Conservation (phyloP, 1,284 basidiomycete species). For the Leccinum ponderosum region DNA sequence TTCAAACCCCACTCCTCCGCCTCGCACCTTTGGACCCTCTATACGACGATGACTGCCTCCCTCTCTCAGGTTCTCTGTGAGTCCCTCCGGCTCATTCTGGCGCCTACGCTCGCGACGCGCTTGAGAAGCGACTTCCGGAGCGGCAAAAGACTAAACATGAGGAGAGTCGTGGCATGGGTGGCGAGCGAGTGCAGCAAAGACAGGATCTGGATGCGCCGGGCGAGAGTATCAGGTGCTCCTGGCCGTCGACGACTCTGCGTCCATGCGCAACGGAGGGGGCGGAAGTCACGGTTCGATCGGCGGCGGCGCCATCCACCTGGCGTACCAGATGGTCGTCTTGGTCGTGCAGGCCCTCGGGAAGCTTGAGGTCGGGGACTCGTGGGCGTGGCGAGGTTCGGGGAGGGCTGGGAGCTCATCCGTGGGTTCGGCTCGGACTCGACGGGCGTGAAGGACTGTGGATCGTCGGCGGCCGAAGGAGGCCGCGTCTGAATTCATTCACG, state of each 20-base stretch:
- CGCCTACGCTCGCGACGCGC: slow-evolving; percentile 92
- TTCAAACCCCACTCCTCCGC: slow-evolving; percentile 44
- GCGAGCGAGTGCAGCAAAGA: slow-evolving; percentile 99
- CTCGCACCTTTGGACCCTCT: slow-evolving; percentile 83
- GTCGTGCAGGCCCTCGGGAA: slow-evolving; percentile 90
- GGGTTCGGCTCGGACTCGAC: slow-evolving; percentile 72
- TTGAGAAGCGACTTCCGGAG: slow-evolving; percentile 97
- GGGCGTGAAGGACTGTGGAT: slow-evolving; percentile 31
- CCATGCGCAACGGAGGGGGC: slow-evolving; percentile 89
- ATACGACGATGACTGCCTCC: slow-evolving; percentile 88
- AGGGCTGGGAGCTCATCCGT: slow-evolving; percentile 85
- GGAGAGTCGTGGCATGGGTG: slow-evolving; percentile 98
- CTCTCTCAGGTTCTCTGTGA: slow-evolving; percentile 93
- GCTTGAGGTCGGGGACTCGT: slow-evolving; percentile 92
- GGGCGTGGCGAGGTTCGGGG: slow-evolving; percentile 90
- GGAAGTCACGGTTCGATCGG: slow-evolving; percentile 56
- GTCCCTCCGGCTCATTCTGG: slow-evolving; percentile 95
- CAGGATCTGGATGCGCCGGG: slow-evolving; percentile 96
- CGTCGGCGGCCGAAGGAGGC: slow-evolving; percentile 30
- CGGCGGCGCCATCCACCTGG: slow-evolving; percentile 90
- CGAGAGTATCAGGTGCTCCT: slow-evolving; percentile 97
- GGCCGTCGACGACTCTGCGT: slow-evolving; percentile 94
- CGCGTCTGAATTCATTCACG: slow-evolving; percentile 80
- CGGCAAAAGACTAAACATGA: slow-evolving; percentile 98
- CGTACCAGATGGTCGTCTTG: slow-evolving; percentile 92